A percentile compares a stretch with the other conserved stretches of the same genome.
Conservation (phyloP, 306 rosid genomes). For the Mimosa bimucronata region DNA sequence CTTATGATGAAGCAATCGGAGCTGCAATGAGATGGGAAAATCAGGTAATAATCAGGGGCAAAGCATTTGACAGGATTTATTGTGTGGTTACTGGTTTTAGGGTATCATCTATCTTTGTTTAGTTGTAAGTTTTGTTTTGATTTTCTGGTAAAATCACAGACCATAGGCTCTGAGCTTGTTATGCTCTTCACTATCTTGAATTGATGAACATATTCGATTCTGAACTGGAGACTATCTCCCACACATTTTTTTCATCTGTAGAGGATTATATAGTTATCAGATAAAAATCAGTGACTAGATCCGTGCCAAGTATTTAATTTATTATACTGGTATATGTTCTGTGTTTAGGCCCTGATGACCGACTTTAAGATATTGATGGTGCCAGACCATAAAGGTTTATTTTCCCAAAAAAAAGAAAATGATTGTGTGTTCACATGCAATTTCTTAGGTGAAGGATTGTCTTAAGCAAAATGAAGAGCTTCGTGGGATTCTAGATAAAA, state of each 20-base stretch:
- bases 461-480: slow-evolving; percentile 92
- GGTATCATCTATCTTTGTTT: slow-evolving; percentile 28
- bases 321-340: not conserved
- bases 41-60: slow-evolving; percentile 58
- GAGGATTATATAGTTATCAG: not conserved
- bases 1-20: slow-evolving; percentile 65
- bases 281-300: not conserved
- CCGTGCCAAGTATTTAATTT: not conserved
- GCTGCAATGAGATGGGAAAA: slow-evolving; percentile 76
- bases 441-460: slow-evolving; percentile 83
- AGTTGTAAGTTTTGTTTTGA: not conserved
- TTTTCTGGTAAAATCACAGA: not conserved
- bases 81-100: slow-evolving; percentile 28
- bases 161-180: not conserved
- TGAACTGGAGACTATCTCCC: not conserved
- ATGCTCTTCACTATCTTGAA: slow-evolving; percentile 16
- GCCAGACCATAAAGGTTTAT: slow-evolving; percentile 21
- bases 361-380: not conserved
- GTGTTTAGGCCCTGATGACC: not conserved
- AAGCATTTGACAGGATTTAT: slow-evolving; percentile 26
- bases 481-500: slow-evolving; percentile 62
- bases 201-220: not conserved
- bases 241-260: not conserved
- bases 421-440: slow-evolving; percentile 22
- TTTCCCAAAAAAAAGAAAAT: not conserved